phyloP scores from a whole-genome alignment of 768 basidiomycete species.

The Lentinula edodes region DNA sequence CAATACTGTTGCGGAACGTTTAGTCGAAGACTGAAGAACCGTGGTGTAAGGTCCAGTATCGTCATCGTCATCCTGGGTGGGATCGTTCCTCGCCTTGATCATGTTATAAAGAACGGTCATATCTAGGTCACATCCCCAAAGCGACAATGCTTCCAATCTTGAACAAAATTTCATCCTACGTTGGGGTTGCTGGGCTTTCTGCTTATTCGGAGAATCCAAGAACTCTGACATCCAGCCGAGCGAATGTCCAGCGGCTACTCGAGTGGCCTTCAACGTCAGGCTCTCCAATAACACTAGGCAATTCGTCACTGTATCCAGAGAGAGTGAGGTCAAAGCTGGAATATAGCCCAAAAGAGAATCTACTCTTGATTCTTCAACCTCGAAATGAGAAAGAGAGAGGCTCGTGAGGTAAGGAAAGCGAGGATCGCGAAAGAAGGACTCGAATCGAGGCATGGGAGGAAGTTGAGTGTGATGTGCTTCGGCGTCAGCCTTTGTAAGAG shows the following conservation, averaged over 20 bases:
- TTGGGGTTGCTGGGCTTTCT: not conserved
- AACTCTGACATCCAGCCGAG: constrained; percentile 18
- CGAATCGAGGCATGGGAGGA: constrained; percentile 40
- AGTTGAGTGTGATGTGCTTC: constrained; percentile 8
- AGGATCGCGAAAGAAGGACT: constrained; percentile 52
- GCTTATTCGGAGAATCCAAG: constrained; percentile 5
- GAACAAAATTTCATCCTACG: constrained; percentile 40
- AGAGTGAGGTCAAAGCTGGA: constrained; percentile 41
- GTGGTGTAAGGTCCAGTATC: not conserved
- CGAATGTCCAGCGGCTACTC: not conserved
- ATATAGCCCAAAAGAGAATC: constrained; percentile 46
- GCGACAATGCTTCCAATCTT: constrained; percentile 41
- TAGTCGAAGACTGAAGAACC: not conserved
- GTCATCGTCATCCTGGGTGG: not conserved
- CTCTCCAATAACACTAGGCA: constrained; percentile 33
- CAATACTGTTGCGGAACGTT: not conserved
- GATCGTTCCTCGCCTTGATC: not conserved
- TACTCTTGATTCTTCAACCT: constrained; percentile 26
- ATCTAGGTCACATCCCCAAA: constrained; percentile 40
- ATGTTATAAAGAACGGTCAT: not conserved
- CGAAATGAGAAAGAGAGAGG: constrained; percentile 44
- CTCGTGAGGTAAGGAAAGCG: constrained; percentile 45
- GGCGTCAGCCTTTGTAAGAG: constrained; percentile 10
- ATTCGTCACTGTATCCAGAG: constrained; percentile 41
- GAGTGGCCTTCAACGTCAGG: constrained; percentile 26